These are phyloP conservation scores for Eucalyptus grandis DNA, from an alignment of 345 rosid genomes.

Conservation along the genomic window DNA sequence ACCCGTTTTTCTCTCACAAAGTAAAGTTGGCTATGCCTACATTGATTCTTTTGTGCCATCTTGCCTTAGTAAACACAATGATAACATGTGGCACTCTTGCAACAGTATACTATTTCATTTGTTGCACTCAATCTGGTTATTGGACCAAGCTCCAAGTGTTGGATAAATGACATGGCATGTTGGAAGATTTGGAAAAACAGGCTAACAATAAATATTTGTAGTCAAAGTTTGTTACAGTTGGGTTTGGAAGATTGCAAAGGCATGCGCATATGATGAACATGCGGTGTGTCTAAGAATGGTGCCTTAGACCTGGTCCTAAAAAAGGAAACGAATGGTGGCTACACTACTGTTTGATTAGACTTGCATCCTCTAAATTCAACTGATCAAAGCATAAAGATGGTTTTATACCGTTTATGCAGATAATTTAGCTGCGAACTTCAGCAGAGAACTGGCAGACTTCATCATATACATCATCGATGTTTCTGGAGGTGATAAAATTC, in stretches of 20 bases:
- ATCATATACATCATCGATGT: conserved; percentile 94
- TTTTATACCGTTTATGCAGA: conserved; percentile 28
- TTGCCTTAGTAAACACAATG: background rate
- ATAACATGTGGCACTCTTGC: background rate
- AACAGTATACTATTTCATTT: background rate
- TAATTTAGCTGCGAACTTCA: conserved; percentile 94
- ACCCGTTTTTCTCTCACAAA: background rate
- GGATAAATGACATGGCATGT: background rate
- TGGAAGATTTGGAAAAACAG: background rate
- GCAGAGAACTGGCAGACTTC: conserved; percentile 90
- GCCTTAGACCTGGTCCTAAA: background rate
- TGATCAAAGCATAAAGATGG: background rate
- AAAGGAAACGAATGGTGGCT: background rate
- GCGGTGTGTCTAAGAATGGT: background rate
- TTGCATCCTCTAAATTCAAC: background rate
- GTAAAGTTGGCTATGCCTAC: background rate
- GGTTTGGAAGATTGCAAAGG: background rate
- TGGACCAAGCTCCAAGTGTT: background rate
- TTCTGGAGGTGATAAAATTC: conserved; percentile 90
- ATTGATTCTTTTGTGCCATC: background rate
- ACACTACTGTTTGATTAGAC: background rate
- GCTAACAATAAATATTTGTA: background rate
- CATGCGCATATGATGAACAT: background rate
- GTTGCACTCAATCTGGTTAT: background rate
- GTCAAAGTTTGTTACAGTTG: background rate